These are phyloP conservation scores for Bimuria novae-zelandiae DNA, from an alignment of 2,329 filamentous ascomycete genomes.

Conservation along the genomic window DNA sequence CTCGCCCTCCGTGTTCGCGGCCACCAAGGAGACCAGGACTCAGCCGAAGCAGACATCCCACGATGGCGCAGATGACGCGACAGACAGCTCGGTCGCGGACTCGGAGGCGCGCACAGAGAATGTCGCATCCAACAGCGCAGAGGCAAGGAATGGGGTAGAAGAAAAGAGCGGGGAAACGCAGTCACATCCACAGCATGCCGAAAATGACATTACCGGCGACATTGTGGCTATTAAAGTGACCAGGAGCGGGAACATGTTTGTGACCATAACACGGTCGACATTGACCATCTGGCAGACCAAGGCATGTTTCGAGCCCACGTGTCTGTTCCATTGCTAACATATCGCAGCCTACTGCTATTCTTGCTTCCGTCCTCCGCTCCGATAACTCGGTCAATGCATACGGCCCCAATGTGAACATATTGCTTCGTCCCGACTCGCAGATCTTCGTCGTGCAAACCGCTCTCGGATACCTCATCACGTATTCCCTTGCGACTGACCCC, in stretches of 20 bases:
- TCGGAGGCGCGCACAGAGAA: conserved; percentile 18
- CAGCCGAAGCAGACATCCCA: conserved; percentile 63
- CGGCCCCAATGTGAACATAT: conserved; percentile 80
- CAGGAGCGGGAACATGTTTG: conserved; percentile 80
- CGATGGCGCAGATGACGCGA: conserved; percentile 53
- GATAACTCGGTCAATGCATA: conserved; percentile 78
- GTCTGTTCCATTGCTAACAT: conserved; percentile 26
- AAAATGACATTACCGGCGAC: conserved; percentile 59
- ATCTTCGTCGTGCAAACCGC: conserved; percentile 90
- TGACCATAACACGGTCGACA: conserved; percentile 80
- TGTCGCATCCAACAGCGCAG: conserved; percentile 8
- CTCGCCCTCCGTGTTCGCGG: conserved; percentile 81
- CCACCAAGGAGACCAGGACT: conserved; percentile 66
- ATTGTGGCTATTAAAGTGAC: conserved; percentile 78
- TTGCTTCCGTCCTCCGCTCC: conserved; percentile 85
- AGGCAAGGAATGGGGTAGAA: conserved; percentile 14
- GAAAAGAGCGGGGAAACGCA: conserved; percentile 15
- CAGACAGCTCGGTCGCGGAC: conserved; percentile 10
- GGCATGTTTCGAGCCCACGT: conserved; percentile 56
- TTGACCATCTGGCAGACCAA: conserved; percentile 97
- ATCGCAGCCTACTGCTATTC: conserved; percentile 78
- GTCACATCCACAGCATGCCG: conserved; percentile 18
- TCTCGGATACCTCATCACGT: conserved; percentile 88
- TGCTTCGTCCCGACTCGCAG: conserved; percentile 87
- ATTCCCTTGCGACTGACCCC: conserved; percentile 84